Base-by-base conservation (phyloP, 176 grass and related monocot genomes). In the Luzula sylvatica region DNA sequence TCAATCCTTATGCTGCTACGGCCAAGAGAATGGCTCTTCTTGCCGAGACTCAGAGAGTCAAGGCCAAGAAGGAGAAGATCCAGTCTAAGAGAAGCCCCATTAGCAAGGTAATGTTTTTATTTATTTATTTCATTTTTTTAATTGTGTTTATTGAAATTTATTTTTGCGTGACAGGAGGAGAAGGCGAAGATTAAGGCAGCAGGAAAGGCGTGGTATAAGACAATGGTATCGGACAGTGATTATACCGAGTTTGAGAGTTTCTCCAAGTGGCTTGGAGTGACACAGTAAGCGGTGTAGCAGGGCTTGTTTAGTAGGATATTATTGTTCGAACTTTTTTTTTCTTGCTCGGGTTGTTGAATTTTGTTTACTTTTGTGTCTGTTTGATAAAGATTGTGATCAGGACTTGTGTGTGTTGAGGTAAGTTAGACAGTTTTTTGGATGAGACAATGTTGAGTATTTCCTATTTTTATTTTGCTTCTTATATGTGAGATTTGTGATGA, bases 201-300 rank as follows among this genome's bases (percentile, higher is more conserved):
- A 4, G 81, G 87, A 14, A 77, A 83, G 69, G 49, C 69, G 2
- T 92, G 87, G 87, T 92, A 85, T 65, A 92, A 81, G 65, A 85
- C 87, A 6, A 92, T 92, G 87, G 56, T 84, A 30, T 92, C 87
- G 1, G 76, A 92, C 45, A 81, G 76, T 3, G 80, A 92, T 55
- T 92, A 92, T n/a, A 57, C 87, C 0, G 80, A 86, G 56, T 35
- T 35, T 19, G 87, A 92, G n/a, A 71, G 55, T 54, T 92, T 92
- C 76, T 65, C 87, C 17, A 92, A 92, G 87, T 92, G 87, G 87
- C 76, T 92, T 0, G 87, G 87, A 3, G 80, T 68, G 29, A 81
- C 79, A 8, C 76, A 87, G 79, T 94, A 53, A 87, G 56, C n/a
- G n/a, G n/a, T n/a, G n/a, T n/a, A n/a, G n/a, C n/a, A n/a, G n/a